Percentiles rank a stretch among this genome's conserved stretches.
phyloP scores from a whole-genome alignment of 768 basidiomycete species.

The Erythrobasidium yunnanense region DNA sequence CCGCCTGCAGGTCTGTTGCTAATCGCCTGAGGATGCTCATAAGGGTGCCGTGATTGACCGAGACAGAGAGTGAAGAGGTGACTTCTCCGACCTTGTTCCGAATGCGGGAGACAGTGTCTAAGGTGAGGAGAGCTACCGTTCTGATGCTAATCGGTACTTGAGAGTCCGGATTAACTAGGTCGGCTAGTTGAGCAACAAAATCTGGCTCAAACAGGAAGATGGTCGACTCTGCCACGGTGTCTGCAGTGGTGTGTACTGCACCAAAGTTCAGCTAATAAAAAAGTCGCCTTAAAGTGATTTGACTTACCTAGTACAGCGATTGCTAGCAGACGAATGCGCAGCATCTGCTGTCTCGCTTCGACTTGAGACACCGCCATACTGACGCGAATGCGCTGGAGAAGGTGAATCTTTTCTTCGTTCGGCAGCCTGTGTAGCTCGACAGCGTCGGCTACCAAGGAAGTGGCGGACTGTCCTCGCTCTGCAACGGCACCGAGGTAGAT shows the following conservation, averaged over 20 bases:
- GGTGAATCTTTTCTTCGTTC: constrained; percentile 72
- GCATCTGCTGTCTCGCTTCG: constrained; percentile 61
- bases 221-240: constrained; percentile 63
- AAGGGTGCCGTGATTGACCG: constrained; percentile 87
- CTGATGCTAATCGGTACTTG: constrained; percentile 59
- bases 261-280: not conserved
- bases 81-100: constrained; percentile 74
- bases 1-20: constrained; percentile 53
- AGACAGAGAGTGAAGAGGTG: constrained; percentile 78
- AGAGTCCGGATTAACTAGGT: constrained; percentile 70
- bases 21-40: constrained; percentile 79
- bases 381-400: constrained; percentile 72
- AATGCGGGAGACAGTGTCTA: constrained; percentile 82
- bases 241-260: constrained; percentile 61
- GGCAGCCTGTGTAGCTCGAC: constrained; percentile 60
- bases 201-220: constrained; percentile 94
- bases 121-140: constrained; percentile 71
- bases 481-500: constrained; percentile 43
- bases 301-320: constrained; percentile 60
- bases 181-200: constrained; percentile 73
- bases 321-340: constrained; percentile 68
- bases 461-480: constrained; percentile 54
- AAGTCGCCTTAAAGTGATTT: not conserved
- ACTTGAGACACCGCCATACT: constrained; percentile 51
- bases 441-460: constrained; percentile 64